A percentile compares a stretch with the other conserved stretches of the same genome.
Evolutionary conservation across 139 green algal genomes (phyloP).

Genomic region (Chlorella sp.): DNA sequence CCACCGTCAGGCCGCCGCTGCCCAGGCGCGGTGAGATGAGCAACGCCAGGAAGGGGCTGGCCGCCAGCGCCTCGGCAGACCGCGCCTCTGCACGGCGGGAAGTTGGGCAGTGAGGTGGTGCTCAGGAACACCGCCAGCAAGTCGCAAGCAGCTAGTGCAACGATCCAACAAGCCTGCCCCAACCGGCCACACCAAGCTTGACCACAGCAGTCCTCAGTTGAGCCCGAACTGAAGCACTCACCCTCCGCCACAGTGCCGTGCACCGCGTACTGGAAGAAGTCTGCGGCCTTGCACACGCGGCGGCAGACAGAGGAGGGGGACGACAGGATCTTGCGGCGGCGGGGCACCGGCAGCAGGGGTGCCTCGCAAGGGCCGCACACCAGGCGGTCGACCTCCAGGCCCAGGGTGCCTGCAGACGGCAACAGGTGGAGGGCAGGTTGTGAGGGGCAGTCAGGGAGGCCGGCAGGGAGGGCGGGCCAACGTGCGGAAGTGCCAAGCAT

Average conservation of each 20-base stretch:
- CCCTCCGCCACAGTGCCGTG: conserved; percentile 35
- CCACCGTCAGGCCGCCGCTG: conserved; percentile 33
- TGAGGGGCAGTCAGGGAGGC: not conserved
- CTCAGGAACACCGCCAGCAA: no score
- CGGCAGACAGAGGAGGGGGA: conserved; percentile 40
- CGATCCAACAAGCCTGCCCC: no score
- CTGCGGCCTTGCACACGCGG: conserved; percentile 45
- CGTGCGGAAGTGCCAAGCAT: no score
- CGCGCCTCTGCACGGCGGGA: conserved; percentile 11
- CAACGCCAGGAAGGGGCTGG: conserved; percentile 3
- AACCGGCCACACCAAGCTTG: no score
- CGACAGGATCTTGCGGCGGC: conserved; percentile 7
- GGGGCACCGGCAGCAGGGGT: not conserved
- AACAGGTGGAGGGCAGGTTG: not conserved
- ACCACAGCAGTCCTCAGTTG: no score
- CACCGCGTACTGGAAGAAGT: conserved; percentile 53
- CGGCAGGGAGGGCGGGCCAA: not conserved
- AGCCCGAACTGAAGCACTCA: no score
- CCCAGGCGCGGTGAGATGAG: conserved; percentile 15
- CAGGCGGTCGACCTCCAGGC: not conserved
- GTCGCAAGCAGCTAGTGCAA: no score
- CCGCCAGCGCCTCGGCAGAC: not conserved
- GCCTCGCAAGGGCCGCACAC: conserved; percentile 11
- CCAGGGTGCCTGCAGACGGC: not conserved
- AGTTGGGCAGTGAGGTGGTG: no score